phyloP scores from a whole-genome alignment of 2,329 filamentous ascomycete genomes.

The Nothophoma quercina region DNA sequence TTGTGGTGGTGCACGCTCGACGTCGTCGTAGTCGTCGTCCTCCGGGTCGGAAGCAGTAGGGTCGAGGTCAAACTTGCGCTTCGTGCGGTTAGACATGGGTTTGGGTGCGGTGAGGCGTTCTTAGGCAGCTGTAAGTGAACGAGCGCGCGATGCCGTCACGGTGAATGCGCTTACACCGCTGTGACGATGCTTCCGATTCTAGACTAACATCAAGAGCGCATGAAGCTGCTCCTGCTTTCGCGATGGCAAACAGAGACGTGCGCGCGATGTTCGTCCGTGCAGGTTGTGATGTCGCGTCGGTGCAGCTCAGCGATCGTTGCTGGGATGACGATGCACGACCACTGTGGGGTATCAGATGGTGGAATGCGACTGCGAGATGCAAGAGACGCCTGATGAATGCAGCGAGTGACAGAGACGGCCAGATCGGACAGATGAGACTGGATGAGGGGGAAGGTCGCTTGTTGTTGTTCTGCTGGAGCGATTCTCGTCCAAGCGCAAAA shows the following conservation, averaged over 20 bases:
- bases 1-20: conserved; percentile 39
- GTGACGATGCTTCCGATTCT: conserved; percentile 16
- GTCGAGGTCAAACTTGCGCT: conserved; percentile 52
- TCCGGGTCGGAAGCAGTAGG: conserved; percentile 51
- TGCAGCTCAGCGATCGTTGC: conserved; percentile 25
- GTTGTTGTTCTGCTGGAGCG: conserved; percentile 31
- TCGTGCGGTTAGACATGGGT: conserved; percentile 49
- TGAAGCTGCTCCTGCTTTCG: conserved; percentile 28
- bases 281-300: conserved; percentile 32
- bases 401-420: conserved; percentile 18
- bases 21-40: conserved; percentile 49
- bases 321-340: conserved; percentile 27
- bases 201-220: conserved; percentile 36
- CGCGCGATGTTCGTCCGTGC: conserved; percentile 30
- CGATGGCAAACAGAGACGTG: conserved; percentile 23
- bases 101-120: conserved; percentile 32
- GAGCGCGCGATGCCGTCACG: conserved; percentile 12
- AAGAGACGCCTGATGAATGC: conserved; percentile 20
- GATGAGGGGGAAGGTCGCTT: conserved; percentile 20
- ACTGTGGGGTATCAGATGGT: conserved; percentile 1
- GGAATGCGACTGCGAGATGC: conserved; percentile 19
- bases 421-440: conserved; percentile 25
- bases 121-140: conserved; percentile 27
- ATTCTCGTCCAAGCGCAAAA: conserved; percentile 24
- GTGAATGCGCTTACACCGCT: conserved; percentile 36